Evolutionary conservation across 2,329 filamentous ascomycete species (phyloP), one percentile per base, ranked within the genome.

Genomic region (Fusarium verticillioides): DNA sequence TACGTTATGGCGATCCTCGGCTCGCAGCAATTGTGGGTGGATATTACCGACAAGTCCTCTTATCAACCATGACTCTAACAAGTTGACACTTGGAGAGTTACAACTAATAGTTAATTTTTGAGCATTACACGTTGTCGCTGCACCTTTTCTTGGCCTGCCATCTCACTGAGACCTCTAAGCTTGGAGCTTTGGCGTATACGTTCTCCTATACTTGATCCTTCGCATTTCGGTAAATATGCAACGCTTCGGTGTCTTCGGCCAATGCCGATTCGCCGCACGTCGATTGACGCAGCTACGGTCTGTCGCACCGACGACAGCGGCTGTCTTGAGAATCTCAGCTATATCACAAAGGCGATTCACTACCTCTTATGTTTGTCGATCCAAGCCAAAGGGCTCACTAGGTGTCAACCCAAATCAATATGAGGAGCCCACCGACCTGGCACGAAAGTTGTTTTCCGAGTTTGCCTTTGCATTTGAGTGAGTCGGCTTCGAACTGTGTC

Each of bases 391-490:
- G 40, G 68, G 73, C 7, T 74, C 75, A 50, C 60, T 76, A 32
- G 58, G 74, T 18, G 65, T 76, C 47, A 70, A 78, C 32, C 67
- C 72, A 7, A 69, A 70, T 37, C 43, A 60, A 12, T 69, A 73
- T 28, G 62, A 78, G 30, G 75, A 76, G 40, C 75, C 77, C 19
- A 76, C 64, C 26, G 61, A 69, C 19, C 71, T 69, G 42, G 67
- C 75, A 37, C 70, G 71, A 37, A 78, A 77, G 46, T 74, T 77
- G 26, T 75, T 80, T 44, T 79, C 79, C 7, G 79, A 82, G 66
- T 78, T 83, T 63, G 81, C 76, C 7, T 82, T 83, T 72, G 81
- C 81, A n/a, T 83, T 83, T 53, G 81, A 83, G 81, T 82, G 74
- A 39, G 81, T 76, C 21, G 34, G 23, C 19, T 54, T 30, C 23